phyloP scores from a whole-genome alignment of 345 rosid species.

The Moricandia moricandioides region DNA sequence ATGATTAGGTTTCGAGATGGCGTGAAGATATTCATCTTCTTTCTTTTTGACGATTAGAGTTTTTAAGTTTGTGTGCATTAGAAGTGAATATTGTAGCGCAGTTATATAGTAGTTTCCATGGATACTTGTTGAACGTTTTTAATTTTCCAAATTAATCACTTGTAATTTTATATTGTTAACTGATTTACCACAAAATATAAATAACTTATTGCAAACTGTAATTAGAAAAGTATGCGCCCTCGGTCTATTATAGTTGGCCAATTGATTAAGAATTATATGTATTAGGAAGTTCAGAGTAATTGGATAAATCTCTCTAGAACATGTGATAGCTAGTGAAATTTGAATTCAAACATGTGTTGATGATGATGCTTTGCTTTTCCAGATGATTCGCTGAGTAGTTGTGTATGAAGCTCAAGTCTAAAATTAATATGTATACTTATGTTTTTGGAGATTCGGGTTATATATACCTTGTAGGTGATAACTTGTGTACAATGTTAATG shows the following conservation, averaged over 20 bases:
- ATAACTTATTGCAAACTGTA: not conserved
- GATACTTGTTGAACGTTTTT: conserved; percentile 7
- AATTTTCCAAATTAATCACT: not conserved
- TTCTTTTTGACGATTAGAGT: not conserved
- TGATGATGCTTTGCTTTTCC: not conserved
- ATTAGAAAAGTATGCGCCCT: not conserved
- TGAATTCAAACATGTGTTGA: not conserved
- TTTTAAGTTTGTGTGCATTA: not conserved
- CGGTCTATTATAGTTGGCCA: conserved; percentile 7
- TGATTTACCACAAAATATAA: not conserved
- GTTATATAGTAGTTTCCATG: conserved; percentile 21
- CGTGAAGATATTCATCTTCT: conserved; percentile 22
- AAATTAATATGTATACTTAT: not conserved
- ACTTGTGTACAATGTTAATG: not conserved
- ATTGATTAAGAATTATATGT: not conserved
- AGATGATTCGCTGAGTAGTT: not conserved
- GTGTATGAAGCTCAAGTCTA: not conserved
- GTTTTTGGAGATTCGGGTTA: not conserved
- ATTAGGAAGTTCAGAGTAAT: not conserved
- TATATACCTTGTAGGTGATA: not conserved
- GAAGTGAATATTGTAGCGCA: not conserved
- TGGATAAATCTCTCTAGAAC: not conserved
- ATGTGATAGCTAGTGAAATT: not conserved
- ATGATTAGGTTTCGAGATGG: conserved; percentile 13
- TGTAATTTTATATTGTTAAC: not conserved